Evolutionary conservation across 169 alveolate genomes (phyloP).

Genomic region (Cryptosporidium xiaoi): DNA sequence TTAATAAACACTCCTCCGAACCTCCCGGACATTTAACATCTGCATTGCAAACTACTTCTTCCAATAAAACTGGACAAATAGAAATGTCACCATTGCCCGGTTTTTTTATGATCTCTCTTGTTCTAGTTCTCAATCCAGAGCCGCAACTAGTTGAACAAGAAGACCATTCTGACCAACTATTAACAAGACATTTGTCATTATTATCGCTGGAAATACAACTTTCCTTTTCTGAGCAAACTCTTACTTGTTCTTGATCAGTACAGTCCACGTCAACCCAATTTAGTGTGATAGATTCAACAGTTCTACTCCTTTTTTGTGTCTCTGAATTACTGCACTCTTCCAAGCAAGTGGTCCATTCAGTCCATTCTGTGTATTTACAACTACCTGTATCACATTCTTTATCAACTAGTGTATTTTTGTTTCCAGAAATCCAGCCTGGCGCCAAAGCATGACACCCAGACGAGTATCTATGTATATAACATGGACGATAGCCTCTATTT

Average conservation of each 20-base stretch:
- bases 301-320: conserved; percentile 14
- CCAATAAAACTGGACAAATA: conserved; percentile 75
- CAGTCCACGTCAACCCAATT: conserved; percentile 39
- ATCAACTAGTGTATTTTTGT: conserved; percentile 11
- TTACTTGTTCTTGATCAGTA: conserved; percentile 24
- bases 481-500: conserved; percentile 23
- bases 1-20: conserved; percentile 67
- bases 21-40: conserved; percentile 39
- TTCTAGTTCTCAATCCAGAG: conserved; percentile 73
- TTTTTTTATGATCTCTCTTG: conserved; percentile 73
- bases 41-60: conserved; percentile 57
- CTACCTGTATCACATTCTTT: conserved; percentile 45
- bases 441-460: conserved; percentile 63
- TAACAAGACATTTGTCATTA: conserved; percentile 26
- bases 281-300: conserved; percentile 5
- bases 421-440: conserved; percentile 72
- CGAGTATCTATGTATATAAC: conserved; percentile 58
- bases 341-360: conserved; percentile 26
- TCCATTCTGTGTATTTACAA: conserved; percentile 60
- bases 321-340: conserved; percentile 58
- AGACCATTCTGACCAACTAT: conserved; percentile 65
- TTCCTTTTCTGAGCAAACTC: conserved; percentile 44
- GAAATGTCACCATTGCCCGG: conserved; percentile 75
- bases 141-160: conserved; percentile 79
- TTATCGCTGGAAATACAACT: conserved; percentile 5